Percentiles rank a stretch among this genome's conserved stretches.
Conservation (phyloP, 257 asterid species). For the Misopates orontium region DNA sequence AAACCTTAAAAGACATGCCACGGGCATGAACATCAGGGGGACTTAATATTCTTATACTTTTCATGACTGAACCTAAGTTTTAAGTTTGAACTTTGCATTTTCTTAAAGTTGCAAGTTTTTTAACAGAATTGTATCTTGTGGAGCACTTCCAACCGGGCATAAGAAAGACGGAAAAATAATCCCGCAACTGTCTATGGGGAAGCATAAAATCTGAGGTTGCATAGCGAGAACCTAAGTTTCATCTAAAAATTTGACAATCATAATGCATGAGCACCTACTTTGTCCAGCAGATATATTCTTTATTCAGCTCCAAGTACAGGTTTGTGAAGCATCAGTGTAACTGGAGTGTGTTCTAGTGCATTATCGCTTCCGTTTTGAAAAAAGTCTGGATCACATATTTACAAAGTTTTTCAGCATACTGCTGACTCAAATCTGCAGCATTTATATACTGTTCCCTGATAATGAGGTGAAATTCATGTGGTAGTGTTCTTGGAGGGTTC, state of each 20-base stretch:
- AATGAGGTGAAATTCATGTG: neutral
- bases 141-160: conserved; percentile 1
- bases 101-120: no score
- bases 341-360: neutral
- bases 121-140: neutral
- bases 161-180: neutral
- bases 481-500: neutral
- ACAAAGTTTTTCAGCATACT: neutral
- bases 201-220: neutral
- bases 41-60: neutral
- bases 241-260: neutral
- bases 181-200: neutral
- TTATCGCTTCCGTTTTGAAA: neutral
- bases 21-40: neutral
- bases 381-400: conserved; percentile 4
- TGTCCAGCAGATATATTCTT: neutral
- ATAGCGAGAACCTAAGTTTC: neutral
- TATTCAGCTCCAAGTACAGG: neutral
- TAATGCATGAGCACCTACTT: conserved; percentile 9
- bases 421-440: neutral
- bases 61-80: no score
- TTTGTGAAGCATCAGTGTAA: conserved; percentile 1
- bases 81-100: no score
- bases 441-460: neutral
- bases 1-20: conserved; percentile 4